Base-by-base conservation (phyloP, 2,329 filamentous ascomycete species). In the Boeremia lycopersici region DNA sequence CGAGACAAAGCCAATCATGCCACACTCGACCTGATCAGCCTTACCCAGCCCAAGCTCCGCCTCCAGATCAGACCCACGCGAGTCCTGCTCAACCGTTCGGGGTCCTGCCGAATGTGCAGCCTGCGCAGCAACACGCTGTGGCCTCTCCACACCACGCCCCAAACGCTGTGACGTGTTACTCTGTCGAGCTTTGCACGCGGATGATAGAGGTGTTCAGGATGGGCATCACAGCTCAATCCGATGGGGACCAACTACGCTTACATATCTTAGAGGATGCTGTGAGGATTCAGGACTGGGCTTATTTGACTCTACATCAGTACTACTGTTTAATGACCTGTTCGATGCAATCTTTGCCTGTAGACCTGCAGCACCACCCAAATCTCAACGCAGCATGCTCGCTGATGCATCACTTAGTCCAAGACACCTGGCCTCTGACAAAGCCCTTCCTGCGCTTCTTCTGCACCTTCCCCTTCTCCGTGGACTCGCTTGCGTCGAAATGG, bases 371-470 rank as follows among this genome's bases (percentile, higher is more conserved):
- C 40, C 61, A 77, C 3, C 54, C 57, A n/a, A 43, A 59, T 5
- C 57, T 73, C 10, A 54, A 54, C 7, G 36, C 57, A 46, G 75
- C 74, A 0, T 66, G 78, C 28, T 55, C 54, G 10, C 61, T 78
- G 12, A 56, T 85, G 26, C 69, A 68, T 8, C 64, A 75, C 11
- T 72, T 84, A 9, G 72, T 86, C 19, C 77, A 77, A 26, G 61
- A 70, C 2, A 86, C 85, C 59, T 53, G 65, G 3, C 64, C 54
- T 3, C 54, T 85, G n/a, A 73, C 74, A 7, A 48, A 56, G 0
- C 63, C 61, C 11, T 75, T 81, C 25, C 61, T 81, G 6, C 51
- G 59, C 17, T 82, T 80, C 73, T 82, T 81, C 61, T 64, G 77
- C 6, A 57, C 71, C 1, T 86, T 84, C 54, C 84, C 85, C 2